Evolutionary conservation across 2,329 filamentous ascomycete genomes (phyloP).

Genomic region (Aspergillus tamarii): DNA sequence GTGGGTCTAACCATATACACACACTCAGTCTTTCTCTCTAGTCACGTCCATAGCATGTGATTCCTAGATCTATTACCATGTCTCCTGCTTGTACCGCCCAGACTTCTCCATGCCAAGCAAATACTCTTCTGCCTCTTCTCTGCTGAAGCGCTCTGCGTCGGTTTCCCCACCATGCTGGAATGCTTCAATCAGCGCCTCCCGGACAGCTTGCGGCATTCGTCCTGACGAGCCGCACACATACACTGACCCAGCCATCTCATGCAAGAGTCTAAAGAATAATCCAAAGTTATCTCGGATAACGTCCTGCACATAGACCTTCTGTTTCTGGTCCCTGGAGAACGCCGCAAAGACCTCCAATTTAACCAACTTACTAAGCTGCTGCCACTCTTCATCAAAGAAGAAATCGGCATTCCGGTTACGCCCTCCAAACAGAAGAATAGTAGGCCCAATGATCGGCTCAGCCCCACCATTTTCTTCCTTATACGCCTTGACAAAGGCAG

Average conservation of each 20-base stretch:
- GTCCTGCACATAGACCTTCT: constrained; percentile 71
- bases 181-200: constrained; percentile 66
- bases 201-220: constrained; percentile 71
- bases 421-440: constrained; percentile 80
- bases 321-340: constrained; percentile 70
- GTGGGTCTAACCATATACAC: neutral
- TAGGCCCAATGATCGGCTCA: constrained; percentile 43
- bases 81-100: constrained; percentile 69
- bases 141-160: constrained; percentile 31
- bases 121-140: constrained; percentile 59
- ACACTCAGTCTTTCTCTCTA: neutral
- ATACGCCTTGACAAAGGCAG: constrained; percentile 38
- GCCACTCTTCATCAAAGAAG: constrained; percentile 81
- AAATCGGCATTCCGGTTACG: constrained; percentile 75
- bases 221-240: constrained; percentile 63
- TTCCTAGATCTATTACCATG: constrained; percentile 58
- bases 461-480: constrained; percentile 32
- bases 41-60: constrained; percentile 1
- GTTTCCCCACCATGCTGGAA: constrained; percentile 56
- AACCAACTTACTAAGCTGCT: constrained; percentile 43
- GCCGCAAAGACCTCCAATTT: constrained; percentile 63
- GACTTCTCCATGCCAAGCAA: constrained; percentile 62
- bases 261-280: constrained; percentile 57
- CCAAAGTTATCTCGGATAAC: constrained; percentile 56
- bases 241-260: constrained; percentile 54